Evolutionary conservation across 305 asterid species (phyloP).

Genomic region (Solanum hybrid): DNA sequence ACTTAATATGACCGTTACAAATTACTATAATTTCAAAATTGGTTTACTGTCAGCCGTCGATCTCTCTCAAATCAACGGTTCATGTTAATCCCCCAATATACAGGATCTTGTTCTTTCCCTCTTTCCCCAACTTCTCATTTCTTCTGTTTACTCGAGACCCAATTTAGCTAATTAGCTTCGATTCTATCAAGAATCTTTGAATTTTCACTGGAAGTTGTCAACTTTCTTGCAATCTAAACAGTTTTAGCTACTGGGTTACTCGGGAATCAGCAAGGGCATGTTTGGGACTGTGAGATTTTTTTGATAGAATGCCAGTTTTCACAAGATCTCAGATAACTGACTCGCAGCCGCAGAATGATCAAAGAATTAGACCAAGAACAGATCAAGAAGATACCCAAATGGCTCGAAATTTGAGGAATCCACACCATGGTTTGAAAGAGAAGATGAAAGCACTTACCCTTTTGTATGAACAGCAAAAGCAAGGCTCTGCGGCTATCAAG

Average conservation of each 20-base stretch:
- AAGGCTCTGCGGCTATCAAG: conserved; percentile 22
- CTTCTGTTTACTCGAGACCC: conserved; percentile 1
- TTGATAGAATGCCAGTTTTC: conserved; percentile 39
- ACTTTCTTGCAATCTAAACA: conserved; percentile 1
- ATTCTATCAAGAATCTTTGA: conserved; percentile 11
- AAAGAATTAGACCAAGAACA: conserved; percentile 1
- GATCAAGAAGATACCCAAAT: conserved; percentile 22
- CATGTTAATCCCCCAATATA: conserved; percentile 10
- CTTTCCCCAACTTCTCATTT: not conserved
- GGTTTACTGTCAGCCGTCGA: conserved; percentile 6
- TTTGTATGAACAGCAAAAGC: conserved; percentile 51
- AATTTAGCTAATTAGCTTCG: not conserved
- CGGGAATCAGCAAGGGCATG: conserved; percentile 18
- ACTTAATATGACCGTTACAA: conserved; percentile 19
- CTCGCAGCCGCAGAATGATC: conserved; percentile 14
- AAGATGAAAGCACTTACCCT: conserved; percentile 49
- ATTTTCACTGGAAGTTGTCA: not conserved
- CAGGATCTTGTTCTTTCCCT: not conserved
- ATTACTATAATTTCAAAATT: conserved; percentile 8
- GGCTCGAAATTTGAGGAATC: conserved; percentile 27
- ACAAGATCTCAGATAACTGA: conserved; percentile 37
- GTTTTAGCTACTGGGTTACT: conserved; percentile 1
- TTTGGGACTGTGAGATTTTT: not conserved
- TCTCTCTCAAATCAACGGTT: conserved; percentile 15
- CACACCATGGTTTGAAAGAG: conserved; percentile 54